These are phyloP conservation scores for Tulasnella sp. DNA, from an alignment of 768 basidiomycete genomes.

Conservation along the genomic window DNA sequence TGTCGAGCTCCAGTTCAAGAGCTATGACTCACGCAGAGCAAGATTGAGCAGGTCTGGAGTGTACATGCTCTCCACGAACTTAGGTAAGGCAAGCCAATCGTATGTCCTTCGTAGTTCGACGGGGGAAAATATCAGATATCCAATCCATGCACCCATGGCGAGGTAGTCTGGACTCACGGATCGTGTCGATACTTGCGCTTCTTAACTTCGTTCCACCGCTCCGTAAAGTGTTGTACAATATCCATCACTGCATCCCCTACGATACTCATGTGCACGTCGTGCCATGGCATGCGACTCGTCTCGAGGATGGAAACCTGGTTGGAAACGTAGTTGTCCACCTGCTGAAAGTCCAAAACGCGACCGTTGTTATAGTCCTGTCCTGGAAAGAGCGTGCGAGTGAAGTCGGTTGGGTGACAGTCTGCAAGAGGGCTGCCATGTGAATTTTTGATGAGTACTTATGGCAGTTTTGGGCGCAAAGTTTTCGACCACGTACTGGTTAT, in stretches of 20 bases:
- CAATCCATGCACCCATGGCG: background rate
- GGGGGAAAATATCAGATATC: constrained; percentile 26
- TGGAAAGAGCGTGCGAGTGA: constrained; percentile 71
- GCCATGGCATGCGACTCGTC: constrained; percentile 82
- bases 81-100: constrained; percentile 70
- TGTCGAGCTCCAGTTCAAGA: no score
- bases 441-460: background rate
- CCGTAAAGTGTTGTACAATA: constrained; percentile 84
- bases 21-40: no score
- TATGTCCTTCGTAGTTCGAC: constrained; percentile 35
- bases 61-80: constrained; percentile 22
- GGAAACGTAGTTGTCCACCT: constrained; percentile 62
- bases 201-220: constrained; percentile 87
- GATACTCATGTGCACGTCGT: constrained; percentile 82
- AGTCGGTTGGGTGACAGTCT: constrained; percentile 84
- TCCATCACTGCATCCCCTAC: constrained; percentile 76
- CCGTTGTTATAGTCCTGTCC: constrained; percentile 92
- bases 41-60: no score
- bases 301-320: constrained; percentile 59
- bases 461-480: background rate
- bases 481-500: constrained; percentile 39
- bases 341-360: constrained; percentile 70
- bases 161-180: background rate
- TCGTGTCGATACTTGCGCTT: constrained; percentile 44
- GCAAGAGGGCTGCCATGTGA: constrained; percentile 49